These are phyloP conservation scores for Ormosia semicastrata DNA, from an alignment of 306 rosid genomes.

Conservation along the genomic window DNA sequence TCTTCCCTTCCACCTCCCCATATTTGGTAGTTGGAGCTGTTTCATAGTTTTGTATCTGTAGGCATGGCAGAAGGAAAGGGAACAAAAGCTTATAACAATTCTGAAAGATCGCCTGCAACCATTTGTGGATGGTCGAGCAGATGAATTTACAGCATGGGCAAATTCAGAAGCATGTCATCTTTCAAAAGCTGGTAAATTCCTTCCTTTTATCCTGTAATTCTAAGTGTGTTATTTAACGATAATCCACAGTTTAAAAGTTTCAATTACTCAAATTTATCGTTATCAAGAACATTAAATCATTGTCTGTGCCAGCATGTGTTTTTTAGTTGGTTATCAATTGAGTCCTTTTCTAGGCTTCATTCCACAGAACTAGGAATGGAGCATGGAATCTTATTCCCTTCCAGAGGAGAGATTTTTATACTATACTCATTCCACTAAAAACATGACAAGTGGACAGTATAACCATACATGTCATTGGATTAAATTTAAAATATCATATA, in stretches of 20 bases:
- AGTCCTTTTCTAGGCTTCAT: not conserved
- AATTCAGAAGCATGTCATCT: slow-evolving; percentile 70
- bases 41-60: slow-evolving; percentile 30
- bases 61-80: slow-evolving; percentile 85
- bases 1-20: not conserved
- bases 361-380: not conserved
- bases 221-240: not conserved
- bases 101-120: slow-evolving; percentile 72
- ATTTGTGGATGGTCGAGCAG: slow-evolving; percentile 60
- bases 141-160: slow-evolving; percentile 78
- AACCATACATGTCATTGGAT: not conserved
- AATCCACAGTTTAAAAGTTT: not conserved
- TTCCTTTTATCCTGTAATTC: slow-evolving; percentile 3
- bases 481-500: not conserved
- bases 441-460: not conserved
- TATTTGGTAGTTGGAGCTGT: slow-evolving; percentile 22
- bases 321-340: not conserved
- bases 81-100: slow-evolving; percentile 52
- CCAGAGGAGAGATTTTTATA: not conserved
- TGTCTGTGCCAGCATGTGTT: not conserved
- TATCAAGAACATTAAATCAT: not conserved
- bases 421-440: not conserved
- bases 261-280: not conserved
- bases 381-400: not conserved
- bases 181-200: slow-evolving; percentile 67